Evolutionary conservation across 176 grass and related monocot species (phyloP), one percentile per base, ranked within the genome.

Genomic region (Tuctoria greenei): DNA sequence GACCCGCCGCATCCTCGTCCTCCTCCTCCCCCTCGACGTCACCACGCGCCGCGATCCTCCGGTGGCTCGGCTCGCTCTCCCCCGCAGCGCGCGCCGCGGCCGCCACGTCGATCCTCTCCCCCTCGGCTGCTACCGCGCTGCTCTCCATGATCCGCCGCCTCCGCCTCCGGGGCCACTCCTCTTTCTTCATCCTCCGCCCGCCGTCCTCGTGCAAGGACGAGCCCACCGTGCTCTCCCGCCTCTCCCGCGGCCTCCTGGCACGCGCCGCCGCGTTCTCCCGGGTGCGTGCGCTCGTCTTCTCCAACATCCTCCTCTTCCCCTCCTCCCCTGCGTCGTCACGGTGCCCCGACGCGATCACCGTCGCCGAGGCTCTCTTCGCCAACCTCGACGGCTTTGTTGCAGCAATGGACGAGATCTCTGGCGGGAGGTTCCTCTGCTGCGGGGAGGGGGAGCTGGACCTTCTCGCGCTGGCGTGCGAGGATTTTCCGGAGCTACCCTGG

Each of bases 141-240:
- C 77, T 90, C 57, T 72, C 72, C 66, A 98, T 98, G 95, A 60
- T 92, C 63, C 71, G 60, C 26, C 88, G 92, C 64, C 86, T 94
- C 59, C 95, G 89, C 50, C 59, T 81, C 75, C 86, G 73, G 10
- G 95, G 91, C 26, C 89, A 92, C 74, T 87, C 86, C 49, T 90
- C 92, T 63, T 98, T 98, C 84, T 98, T 98, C 86, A 68, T 98
- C 34, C 91, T 98, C 35, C 67, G 64, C n/a, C 66, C 88, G 37
- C 46, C 90, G 1, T 51, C 78, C 79, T 60, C 46, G 77, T 60
- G 21, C 65, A 70, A 46, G 42, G 44, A 21, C 61, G 61, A 50
- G 21, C 82, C 91, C 18, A 88, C 91, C 38, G 75, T 94, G 4
- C 83, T 91, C 84, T 98, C 87, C 60, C 91, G 95, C 23, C 86